Conservation (phyloP, 805 yeast species). For the Saturnispora sekii region DNA sequence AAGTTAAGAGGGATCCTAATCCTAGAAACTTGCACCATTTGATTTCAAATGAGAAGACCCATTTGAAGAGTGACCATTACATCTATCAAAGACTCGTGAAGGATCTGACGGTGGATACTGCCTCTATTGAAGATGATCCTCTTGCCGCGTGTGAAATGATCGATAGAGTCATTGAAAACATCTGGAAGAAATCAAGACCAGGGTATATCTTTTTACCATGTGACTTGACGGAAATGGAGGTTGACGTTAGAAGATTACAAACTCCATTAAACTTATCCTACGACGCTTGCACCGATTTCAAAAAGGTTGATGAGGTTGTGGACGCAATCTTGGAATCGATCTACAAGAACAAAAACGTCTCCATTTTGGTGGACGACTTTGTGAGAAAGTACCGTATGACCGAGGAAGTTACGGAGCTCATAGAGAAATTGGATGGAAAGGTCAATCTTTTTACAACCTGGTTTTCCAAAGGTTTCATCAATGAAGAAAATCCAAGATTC, state of each 20-base stretch:
- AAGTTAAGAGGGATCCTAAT: slow-evolving; percentile 64
- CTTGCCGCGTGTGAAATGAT: slow-evolving; percentile 48
- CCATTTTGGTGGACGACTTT: slow-evolving; percentile 35
- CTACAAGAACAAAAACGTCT: slow-evolving; percentile 30
- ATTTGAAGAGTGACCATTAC: slow-evolving; percentile 52
- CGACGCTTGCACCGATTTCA: slow-evolving; percentile 14
- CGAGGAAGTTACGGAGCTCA: slow-evolving; percentile 21
- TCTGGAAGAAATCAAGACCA: slow-evolving; percentile 58
- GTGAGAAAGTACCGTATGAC: slow-evolving; percentile 30
- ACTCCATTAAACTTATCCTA: slow-evolving; percentile 21
- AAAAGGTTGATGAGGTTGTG: slow-evolving; percentile 17
- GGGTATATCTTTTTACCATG: slow-evolving; percentile 76
- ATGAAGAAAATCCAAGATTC: slow-evolving; percentile 33
- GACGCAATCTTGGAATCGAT: slow-evolving; percentile 27
- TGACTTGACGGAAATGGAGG: slow-evolving; percentile 51
- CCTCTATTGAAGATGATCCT: slow-evolving; percentile 35
- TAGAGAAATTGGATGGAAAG: slow-evolving; percentile 25
- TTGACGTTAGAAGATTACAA: slow-evolving; percentile 30
- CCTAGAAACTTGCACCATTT: slow-evolving; percentile 60
- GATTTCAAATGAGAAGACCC: slow-evolving; percentile 41
- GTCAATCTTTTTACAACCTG: slow-evolving; percentile 33
- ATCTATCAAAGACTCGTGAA: slow-evolving; percentile 56
- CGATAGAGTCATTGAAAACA: slow-evolving; percentile 53
- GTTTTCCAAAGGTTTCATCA: slow-evolving; percentile 31
- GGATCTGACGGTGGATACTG: slow-evolving; percentile 46